Percentiles rank a stretch among this genome's conserved stretches.
These are phyloP conservation scores for Mucuna pruriens DNA, from an alignment of 306 rosid genomes.

Conservation along the genomic window DNA sequence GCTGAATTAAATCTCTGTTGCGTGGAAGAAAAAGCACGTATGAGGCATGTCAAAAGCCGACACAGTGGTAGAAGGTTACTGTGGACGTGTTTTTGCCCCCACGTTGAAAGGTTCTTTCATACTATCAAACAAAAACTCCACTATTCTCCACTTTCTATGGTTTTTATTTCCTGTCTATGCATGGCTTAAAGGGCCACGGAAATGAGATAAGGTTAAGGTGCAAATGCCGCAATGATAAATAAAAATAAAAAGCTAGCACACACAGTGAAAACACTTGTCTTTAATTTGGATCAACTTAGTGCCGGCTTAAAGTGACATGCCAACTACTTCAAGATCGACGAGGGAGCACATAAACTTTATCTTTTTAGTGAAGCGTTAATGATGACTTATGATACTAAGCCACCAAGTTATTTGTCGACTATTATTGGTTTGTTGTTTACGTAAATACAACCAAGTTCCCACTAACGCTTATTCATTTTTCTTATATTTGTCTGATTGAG, in stretches of 20 bases:
- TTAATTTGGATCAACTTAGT: conserved; percentile 30
- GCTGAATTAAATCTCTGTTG: not conserved
- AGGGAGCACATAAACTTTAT: conserved; percentile 21
- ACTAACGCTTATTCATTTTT: not conserved
- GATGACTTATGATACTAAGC: conserved; percentile 23
- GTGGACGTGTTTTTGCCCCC: not conserved
- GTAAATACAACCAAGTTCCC: conserved; percentile 31
- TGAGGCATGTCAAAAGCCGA: not conserved
- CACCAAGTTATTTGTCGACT: conserved; percentile 23
- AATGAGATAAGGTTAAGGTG: conserved; percentile 34
- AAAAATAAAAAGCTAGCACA: conserved; percentile 17
- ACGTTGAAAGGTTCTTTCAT: conserved; percentile 25
- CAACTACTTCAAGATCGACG: conserved; percentile 37
- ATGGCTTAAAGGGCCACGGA: not conserved
- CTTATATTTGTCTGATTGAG: not conserved
- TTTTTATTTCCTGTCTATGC: not conserved
- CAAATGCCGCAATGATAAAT: conserved; percentile 11
- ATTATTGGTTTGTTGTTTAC: conserved; percentile 21
- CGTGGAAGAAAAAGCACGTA: not conserved
- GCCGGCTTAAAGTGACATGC: conserved; percentile 40
- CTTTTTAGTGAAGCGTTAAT: conserved; percentile 29
- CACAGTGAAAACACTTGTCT: conserved; percentile 33
- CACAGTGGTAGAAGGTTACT: not conserved
- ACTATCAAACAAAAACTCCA: conserved; percentile 26
- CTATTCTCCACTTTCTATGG: not conserved